phyloP scores from a whole-genome alignment of 495 filamentous ascomycete genomes.

The Tuber brumale region DNA sequence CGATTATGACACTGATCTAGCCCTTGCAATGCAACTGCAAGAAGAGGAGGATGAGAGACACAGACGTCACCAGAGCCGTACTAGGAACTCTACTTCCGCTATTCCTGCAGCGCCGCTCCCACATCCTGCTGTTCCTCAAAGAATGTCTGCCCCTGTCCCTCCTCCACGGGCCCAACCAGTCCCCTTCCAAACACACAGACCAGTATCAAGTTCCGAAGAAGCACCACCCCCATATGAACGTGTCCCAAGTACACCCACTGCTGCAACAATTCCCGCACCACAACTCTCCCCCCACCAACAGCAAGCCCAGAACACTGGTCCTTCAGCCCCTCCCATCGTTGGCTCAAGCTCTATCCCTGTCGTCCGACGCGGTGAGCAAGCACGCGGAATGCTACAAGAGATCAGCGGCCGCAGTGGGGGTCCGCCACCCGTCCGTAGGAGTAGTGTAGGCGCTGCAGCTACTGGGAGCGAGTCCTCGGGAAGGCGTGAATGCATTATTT shows the following conservation, averaged over 20 bases:
- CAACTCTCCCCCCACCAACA: slow-evolving; percentile 27
- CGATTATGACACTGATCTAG: slow-evolving; percentile 72
- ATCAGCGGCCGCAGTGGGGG: slow-evolving; percentile 16
- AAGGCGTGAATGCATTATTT: slow-evolving; percentile 26
- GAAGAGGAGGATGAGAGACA: slow-evolving; percentile 73
- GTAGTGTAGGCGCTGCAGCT: neutral
- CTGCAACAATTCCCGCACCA: slow-evolving; percentile 9
- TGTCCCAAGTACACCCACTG: slow-evolving; percentile 6
- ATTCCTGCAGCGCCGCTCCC: slow-evolving; percentile 16
- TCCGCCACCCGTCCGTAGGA: neutral
- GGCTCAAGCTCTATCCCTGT: slow-evolving; percentile 2
- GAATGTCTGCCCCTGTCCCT: neutral
- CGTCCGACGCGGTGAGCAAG: slow-evolving; percentile 18
- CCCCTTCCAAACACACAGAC: neutral
- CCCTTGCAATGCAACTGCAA: slow-evolving; percentile 71
- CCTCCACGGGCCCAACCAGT: neutral
- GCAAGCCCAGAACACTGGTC: neutral
- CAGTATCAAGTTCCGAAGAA: neutral
- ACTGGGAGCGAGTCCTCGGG: slow-evolving; percentile 8
- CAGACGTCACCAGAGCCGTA: slow-evolving; percentile 43
- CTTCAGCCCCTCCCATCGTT: neutral
- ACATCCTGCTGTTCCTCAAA: slow-evolving; percentile 26
- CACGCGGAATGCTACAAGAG: slow-evolving; percentile 28
- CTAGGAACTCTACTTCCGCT: neutral
- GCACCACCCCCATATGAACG: slow-evolving; percentile 39